Percentiles rank a stretch among this genome's conserved stretches.
Evolutionary conservation across 305 asterid genomes (phyloP).

Genomic region (Rubia peregrina): DNA sequence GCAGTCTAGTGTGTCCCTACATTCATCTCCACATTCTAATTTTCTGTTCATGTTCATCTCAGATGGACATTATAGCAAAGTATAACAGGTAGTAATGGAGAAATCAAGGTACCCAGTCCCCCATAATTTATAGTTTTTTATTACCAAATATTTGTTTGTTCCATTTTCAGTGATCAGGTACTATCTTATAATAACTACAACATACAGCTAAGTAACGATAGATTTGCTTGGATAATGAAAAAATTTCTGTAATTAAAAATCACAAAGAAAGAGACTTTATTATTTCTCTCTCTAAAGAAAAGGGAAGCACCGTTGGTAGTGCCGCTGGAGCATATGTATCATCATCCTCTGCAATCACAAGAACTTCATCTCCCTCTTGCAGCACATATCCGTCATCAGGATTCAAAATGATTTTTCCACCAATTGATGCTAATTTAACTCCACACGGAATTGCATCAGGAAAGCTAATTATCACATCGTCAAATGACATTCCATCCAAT

Average conservation of each 20-base stretch:
- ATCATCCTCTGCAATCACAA: slow-evolving; percentile 92
- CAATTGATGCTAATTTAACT: slow-evolving; percentile 67
- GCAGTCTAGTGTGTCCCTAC: background rate
- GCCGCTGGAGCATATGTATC: slow-evolving; percentile 74
- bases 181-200: background rate
- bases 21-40: background rate
- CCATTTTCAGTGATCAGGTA: slow-evolving; percentile 1
- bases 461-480: slow-evolving; percentile 81
- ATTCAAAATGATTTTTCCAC: slow-evolving; percentile 80
- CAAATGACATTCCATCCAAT: slow-evolving; percentile 79
- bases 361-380: slow-evolving; percentile 86
- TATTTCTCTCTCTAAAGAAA: slow-evolving; percentile 5
- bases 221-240: background rate
- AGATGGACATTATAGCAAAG: background rate
- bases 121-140: background rate
- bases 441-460: slow-evolving; percentile 94
- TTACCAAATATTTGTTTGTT: background rate
- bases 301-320: slow-evolving; percentile 67
- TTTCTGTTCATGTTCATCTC: background rate
- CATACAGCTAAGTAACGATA: background rate
- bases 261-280: background rate
- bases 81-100: background rate
- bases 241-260: background rate
- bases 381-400: slow-evolving; percentile 74
- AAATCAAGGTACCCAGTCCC: background rate